These are phyloP conservation scores for Hyaloperonospora brassicae DNA, from an alignment of 352 stramenopile genomes.

Conservation along the genomic window DNA sequence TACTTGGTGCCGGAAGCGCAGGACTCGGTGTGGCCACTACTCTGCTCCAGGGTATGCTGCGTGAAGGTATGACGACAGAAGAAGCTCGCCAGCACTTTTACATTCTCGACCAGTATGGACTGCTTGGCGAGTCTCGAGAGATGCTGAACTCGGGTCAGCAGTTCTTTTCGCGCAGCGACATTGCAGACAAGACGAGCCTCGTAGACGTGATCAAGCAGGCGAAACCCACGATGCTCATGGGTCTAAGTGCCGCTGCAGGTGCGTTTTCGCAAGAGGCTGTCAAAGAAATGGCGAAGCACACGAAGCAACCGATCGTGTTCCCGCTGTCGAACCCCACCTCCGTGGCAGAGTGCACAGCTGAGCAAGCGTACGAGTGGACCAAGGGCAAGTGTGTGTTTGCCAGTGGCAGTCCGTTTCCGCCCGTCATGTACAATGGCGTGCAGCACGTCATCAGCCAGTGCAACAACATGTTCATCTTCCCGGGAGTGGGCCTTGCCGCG, in stretches of 20 bases:
- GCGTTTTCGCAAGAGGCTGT: constrained; percentile 84
- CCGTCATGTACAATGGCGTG: constrained; percentile 60
- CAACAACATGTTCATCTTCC: constrained; percentile 99
- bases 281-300: constrained; percentile 84
- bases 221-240: constrained; percentile 94
- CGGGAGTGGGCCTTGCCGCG: constrained; percentile 89
- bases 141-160: constrained; percentile 68
- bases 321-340: constrained; percentile 94
- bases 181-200: constrained; percentile 66
- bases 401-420: constrained; percentile 5
- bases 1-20: constrained; percentile 90
- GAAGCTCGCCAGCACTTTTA: constrained; percentile 71
- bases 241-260: constrained; percentile 80
- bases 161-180: constrained; percentile 64
- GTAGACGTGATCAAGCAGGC: constrained; percentile 77
- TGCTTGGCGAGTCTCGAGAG: constrained; percentile 42
- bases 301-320: constrained; percentile 92
- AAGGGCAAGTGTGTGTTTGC: constrained; percentile 66
- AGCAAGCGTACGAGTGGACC: constrained; percentile 96
- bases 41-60: constrained; percentile 87
- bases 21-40: constrained; percentile 91
- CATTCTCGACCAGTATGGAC: constrained; percentile 70
- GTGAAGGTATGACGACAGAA: constrained; percentile 58
- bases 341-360: constrained; percentile 92
- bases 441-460: constrained; percentile 79